Conservation (phyloP, 257 asterid genomes). For the Solanum chilense region DNA sequence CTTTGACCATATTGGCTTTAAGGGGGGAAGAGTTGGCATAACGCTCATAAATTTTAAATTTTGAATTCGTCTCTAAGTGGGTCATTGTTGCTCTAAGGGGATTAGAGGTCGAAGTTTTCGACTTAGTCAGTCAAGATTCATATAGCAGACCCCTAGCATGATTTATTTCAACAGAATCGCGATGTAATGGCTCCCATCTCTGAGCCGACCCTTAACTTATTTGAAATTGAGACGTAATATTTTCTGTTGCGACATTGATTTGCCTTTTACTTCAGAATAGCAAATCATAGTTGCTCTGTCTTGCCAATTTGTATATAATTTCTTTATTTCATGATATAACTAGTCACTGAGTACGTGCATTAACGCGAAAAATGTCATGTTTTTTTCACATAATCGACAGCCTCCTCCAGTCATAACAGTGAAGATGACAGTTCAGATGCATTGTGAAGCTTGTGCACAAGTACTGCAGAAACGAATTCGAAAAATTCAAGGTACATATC, state of each 20-base stretch:
- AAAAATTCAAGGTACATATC: conserved; percentile 43
- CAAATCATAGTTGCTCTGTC: background rate
- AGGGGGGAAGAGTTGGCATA: background rate
- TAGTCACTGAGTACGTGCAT: background rate
- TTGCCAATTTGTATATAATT: background rate
- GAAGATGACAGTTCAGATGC: conserved; percentile 67
- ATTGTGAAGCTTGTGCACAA: conserved; percentile 87
- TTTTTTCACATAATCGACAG: conserved; percentile 16
- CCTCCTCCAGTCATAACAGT: conserved; percentile 63
- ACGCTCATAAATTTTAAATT: background rate
- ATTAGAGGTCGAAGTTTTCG: background rate
- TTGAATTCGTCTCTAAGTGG: background rate
- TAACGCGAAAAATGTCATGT: background rate
- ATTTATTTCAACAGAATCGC: background rate
- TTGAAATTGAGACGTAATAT: background rate
- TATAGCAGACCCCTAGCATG: background rate
- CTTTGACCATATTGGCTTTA: background rate
- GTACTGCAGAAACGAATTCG: conserved; percentile 58
- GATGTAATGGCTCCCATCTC: background rate
- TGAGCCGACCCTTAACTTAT: background rate
- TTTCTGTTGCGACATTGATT: background rate
- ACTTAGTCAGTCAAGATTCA: background rate
- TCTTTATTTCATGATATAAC: background rate
- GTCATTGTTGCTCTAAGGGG: background rate
- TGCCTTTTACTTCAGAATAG: background rate